Evolutionary conservation across 2,329 filamentous ascomycete genomes (phyloP), one percentile per base, ranked within the genome.

Genomic region (Seiridium cupressi): DNA sequence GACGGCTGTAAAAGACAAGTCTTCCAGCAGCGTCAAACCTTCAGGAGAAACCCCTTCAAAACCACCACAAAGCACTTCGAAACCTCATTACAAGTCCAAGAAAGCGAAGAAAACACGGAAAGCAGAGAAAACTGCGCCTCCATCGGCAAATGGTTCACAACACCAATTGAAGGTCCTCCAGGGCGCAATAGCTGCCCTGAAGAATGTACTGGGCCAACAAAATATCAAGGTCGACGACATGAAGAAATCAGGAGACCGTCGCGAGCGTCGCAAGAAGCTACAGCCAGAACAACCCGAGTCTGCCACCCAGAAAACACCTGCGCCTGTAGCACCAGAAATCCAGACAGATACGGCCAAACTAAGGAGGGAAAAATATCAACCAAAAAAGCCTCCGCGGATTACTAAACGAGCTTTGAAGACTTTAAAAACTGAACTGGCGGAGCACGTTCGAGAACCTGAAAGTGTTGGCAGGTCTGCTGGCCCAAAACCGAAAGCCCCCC

Each of bases 121-220:
- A 7, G 56, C 6, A 58, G 56, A 54, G 61, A 61, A n/a, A 35
- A 51, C 2, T 49, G 55, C 18, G 56, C 60, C 57, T 60, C 51
- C 46, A 31, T 42, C 61, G 13, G 64, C 54, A 6, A 64, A 68
- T 57, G 57, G 58, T 36, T 36, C 61, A 48, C 67, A 68, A 47
- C 18, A 26, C 18, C 70, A 76, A 58, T 63, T 74, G 51, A 65
- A 73, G 34, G 67, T 73, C 2, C 64, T 79, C 8, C 62, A 72
- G 46, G 75, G 74, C 13, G 76, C 76, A 11, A 64, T 79, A 55
- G 62, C 67, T 11, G 70, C 76, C 3, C 63, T 79, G 55, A 74
- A 75, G 62, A 73, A 70, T 44, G 76, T 77, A 32, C 70, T 79
- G 40, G 64, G 64, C 38, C 64, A 65, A 8, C 72, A 74, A 64